Evolutionary conservation across 2,329 filamentous ascomycete species (phyloP).

Genomic region (Diaporthe amygdali): DNA sequence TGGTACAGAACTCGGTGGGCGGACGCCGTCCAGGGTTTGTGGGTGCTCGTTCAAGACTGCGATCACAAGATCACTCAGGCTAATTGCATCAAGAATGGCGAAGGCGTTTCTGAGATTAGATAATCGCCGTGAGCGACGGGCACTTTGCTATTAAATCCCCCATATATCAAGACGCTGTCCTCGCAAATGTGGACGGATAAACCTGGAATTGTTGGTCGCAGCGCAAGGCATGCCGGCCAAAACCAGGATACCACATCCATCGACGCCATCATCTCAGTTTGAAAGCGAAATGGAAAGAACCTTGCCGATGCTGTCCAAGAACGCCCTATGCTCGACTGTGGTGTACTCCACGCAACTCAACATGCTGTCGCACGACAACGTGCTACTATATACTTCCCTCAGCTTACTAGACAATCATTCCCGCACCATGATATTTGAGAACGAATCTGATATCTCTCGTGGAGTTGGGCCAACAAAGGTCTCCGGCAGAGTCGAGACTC

Average conservation of each 20-base stretch:
- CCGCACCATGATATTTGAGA: slow-evolving; percentile 61
- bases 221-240: not conserved
- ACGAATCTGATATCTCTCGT: slow-evolving; percentile 59
- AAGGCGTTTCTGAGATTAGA: not conserved
- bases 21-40: not conserved
- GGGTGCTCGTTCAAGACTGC: not conserved
- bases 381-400: slow-evolving; percentile 8
- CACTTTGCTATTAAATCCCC: not conserved
- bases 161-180: not conserved
- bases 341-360: not conserved
- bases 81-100: not conserved
- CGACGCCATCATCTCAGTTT: not conserved
- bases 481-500: slow-evolving; percentile 49
- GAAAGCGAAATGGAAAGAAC: not conserved
- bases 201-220: not conserved
- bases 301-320: slow-evolving; percentile 24
- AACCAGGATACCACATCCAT: not conserved
- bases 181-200: not conserved
- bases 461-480: slow-evolving; percentile 46
- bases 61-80: not conserved
- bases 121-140: not conserved
- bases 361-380: not conserved
- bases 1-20: not conserved
- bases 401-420: slow-evolving; percentile 22
- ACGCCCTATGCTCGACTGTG: slow-evolving; percentile 19